Evolutionary conservation across 805 yeast species (phyloP).

Genomic region (Diddensiella transvaalensis): DNA sequence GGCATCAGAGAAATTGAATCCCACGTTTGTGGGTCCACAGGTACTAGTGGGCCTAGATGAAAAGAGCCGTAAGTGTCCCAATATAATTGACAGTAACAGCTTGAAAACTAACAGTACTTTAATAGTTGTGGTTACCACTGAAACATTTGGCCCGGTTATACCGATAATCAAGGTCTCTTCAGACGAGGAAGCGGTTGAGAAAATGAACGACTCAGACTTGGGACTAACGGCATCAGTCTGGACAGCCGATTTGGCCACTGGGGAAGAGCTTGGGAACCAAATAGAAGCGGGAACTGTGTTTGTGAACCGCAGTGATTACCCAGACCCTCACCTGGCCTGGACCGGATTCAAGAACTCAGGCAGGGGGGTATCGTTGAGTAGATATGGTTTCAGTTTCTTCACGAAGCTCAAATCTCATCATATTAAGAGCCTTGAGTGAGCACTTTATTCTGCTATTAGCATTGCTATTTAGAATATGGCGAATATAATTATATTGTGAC

Average conservation of each 20-base stretch:
- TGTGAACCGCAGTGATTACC: slow-evolving; percentile 63
- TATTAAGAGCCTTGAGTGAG: slow-evolving; percentile 21
- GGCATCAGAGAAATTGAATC: slow-evolving; percentile 73
- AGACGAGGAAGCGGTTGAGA: slow-evolving; percentile 66
- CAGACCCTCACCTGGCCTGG: slow-evolving; percentile 62
- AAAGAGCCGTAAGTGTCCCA: slow-evolving; percentile 37
- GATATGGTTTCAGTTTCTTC: slow-evolving; percentile 51
- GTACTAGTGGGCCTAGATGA: slow-evolving; percentile 73
- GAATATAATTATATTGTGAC: too few species aligned
- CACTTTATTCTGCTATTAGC: too few species aligned
- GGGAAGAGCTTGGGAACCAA: slow-evolving; percentile 57
- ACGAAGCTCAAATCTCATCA: slow-evolving; percentile 35
- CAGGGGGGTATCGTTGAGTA: slow-evolving; percentile 67
- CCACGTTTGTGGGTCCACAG: slow-evolving; percentile 70
- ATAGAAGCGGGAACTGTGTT: slow-evolving; percentile 63
- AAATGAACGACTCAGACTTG: slow-evolving; percentile 73
- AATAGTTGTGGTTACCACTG: slow-evolving; percentile 62
- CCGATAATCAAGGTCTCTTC: slow-evolving; percentile 69
- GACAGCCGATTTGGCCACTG: slow-evolving; percentile 64
- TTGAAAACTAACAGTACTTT: too few species aligned
- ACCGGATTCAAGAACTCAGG: slow-evolving; percentile 75
- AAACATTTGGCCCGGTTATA: slow-evolving; percentile 87
- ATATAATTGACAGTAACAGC: slow-evolving; percentile 1
- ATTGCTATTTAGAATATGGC: too few species aligned
- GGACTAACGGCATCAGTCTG: slow-evolving; percentile 90